A percentile compares a stretch with the other conserved stretches of the same genome.
These are phyloP conservation scores for Pythium sukuiense DNA, from an alignment of 352 stramenopile species.

Conservation along the genomic window DNA sequence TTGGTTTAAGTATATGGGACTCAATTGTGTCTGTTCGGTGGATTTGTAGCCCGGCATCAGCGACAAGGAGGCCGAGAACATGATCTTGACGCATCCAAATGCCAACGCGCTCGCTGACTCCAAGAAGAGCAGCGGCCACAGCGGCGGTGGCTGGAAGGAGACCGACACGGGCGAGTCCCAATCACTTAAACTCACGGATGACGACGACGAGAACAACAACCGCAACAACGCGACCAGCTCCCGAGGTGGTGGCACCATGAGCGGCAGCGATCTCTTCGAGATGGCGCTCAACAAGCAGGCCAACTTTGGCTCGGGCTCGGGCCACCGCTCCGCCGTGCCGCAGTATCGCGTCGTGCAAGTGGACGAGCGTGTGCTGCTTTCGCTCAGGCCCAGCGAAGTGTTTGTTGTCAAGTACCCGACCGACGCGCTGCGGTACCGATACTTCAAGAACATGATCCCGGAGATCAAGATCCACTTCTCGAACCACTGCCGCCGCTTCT, in stretches of 20 bases:
- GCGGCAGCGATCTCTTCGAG: constrained; percentile 69
- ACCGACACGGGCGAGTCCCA: constrained; percentile 68
- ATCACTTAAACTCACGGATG: constrained; percentile 76
- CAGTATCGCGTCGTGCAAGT: constrained; percentile 80
- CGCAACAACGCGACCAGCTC: constrained; percentile 17
- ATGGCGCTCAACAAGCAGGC: constrained; percentile 85
- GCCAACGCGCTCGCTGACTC: constrained; percentile 25
- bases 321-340: constrained; percentile 46
- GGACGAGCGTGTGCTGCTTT: constrained; percentile 68
- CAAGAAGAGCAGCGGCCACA: constrained; percentile 25
- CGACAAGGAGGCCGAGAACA: constrained; percentile 83
- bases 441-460: constrained; percentile 93
- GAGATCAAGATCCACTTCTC: constrained; percentile 92
- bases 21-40: constrained; percentile 12
- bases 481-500: constrained; percentile 90
- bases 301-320: constrained; percentile 41
- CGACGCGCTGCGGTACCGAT: constrained; percentile 54
- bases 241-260: constrained; percentile 24
- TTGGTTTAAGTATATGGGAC: neutral
- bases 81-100: constrained; percentile 71
- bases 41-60: constrained; percentile 50
- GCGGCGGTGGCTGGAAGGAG: constrained; percentile 50
- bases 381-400: constrained; percentile 78
- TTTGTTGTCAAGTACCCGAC: constrained; percentile 86
- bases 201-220: constrained; percentile 49